Percentiles rank a stretch among this genome's conserved stretches.
Conservation (phyloP, 2,329 filamentous ascomycete species). For the Diaporthe humulicola region DNA sequence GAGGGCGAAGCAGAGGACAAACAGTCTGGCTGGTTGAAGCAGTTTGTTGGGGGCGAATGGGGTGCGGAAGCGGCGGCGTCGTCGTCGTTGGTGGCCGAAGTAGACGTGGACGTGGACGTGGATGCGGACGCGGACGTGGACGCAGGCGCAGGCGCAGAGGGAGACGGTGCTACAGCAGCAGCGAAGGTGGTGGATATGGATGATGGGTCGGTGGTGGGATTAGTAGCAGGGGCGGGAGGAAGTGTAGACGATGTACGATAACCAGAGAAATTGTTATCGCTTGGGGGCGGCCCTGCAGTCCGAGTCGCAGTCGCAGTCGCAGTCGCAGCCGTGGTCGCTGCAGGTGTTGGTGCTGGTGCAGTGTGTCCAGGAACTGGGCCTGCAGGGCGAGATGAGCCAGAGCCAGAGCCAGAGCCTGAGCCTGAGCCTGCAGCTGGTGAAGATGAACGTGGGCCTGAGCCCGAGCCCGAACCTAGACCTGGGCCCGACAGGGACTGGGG, state of each 20-base stretch:
- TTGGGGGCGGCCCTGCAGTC: constrained; percentile 30
- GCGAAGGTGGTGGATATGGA: constrained; percentile 41
- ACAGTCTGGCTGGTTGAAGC: constrained; percentile 50
- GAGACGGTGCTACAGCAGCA: background rate
- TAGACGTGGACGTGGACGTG: constrained; percentile 43
- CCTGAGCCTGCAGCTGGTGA: constrained; percentile 10
- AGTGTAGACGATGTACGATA: constrained; percentile 39
- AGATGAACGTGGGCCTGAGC: constrained; percentile 24
- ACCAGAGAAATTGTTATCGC: constrained; percentile 41
- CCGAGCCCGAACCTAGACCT: constrained; percentile 25
- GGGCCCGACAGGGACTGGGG: constrained; percentile 38
- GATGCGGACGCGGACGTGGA: constrained; percentile 19
- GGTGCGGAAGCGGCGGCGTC: constrained; percentile 40
- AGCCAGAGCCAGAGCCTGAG: constrained; percentile 7
- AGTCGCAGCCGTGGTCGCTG: constrained; percentile 18
- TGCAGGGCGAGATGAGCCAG: constrained; percentile 26
- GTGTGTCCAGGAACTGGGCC: constrained; percentile 35
- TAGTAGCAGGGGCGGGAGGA: constrained; percentile 33
- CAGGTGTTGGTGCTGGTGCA: constrained; percentile 22
- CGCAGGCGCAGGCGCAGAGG: background rate
- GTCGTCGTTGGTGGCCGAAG: constrained; percentile 42
- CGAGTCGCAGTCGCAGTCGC: constrained; percentile 11
- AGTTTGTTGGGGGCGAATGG: constrained; percentile 46
- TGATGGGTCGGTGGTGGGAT: constrained; percentile 25
- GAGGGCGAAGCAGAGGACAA: constrained; percentile 55